Base-by-base conservation (phyloP, 805 yeast species). In the Suhomyces sp. region DNA sequence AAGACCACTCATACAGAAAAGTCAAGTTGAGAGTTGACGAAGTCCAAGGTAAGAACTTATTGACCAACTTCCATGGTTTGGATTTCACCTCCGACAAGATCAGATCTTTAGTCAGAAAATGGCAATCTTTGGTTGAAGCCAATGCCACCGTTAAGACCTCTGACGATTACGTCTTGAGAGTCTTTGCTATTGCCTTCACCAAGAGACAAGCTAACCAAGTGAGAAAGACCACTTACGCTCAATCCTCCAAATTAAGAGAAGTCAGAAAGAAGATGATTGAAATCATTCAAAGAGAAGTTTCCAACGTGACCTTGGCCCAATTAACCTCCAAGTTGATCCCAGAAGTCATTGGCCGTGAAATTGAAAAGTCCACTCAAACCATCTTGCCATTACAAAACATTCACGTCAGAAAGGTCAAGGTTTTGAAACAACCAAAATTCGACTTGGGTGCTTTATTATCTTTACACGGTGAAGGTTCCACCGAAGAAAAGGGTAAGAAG, bases 1-100 rank as follows among this genome's bases (percentile, higher is more conserved):
- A 91, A 79, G 98, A 91, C 77, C 95, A 90, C 81, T 82, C 97
- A 51, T 84, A 83, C 87, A 91, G 95, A 82, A 88, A 91, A 78
- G 77, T 91, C 68, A 87, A 84, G 76, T 86, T 91, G 75, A 88
- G 97, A 78, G 95, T 91, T 60, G 98, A 90, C 65, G 98, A 91
- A 77, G 96, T 90, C 58, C 96, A 91, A 78, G 98, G 97, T 77
- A 87, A 88, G 79, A 88, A 90, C 83, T 80, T 90, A 66, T 80
- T 90, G 70, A 90, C 98, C 79, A 91, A 91, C 95, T 91, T 90
- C 95, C 97, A 90, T 81, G 98, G 98, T 65, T 74, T 91, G 74
- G 95, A 88, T 79, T 90, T 91, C 83, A 90, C 98, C 64, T 78
- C 95, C 53, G 97, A 90, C 79, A 91, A 91, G 80, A 78, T 91